Evolutionary conservation across 768 basidiomycete genomes (phyloP), one percentile per base, ranked within the genome.

Genomic region (Calocera viscosa): DNA sequence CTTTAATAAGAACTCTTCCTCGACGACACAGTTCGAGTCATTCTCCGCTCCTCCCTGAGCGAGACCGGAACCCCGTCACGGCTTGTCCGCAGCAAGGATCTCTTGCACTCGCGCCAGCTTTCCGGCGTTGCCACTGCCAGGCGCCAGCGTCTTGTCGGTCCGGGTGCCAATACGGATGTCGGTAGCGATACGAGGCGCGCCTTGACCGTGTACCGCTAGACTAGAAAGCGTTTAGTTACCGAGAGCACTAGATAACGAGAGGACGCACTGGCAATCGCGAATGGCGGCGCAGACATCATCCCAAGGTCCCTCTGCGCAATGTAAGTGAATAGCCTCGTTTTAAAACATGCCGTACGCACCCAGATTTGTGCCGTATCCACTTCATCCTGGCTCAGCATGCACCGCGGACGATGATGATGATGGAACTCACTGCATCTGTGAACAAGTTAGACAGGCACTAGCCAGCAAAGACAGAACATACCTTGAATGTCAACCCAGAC

Each of bases 91-190:
- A 3, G 73, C 72, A 28, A 98, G 76, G 43, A 96, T 90, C 60
- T 87, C 87, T 70, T 89, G 81, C 8, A 98, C 93, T 30, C 93
- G 83, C 64, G 80, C 79, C 17, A 96, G 83, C 74, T 98, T 97
- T 65, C 78, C 79, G 24, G 84, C 84, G 70, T 96, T 96, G 7
- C 88, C 92, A 49, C 83, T 79, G 3, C 87, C 88, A 0, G 81
- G 80, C 8, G 72, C 67, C 19, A 87, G 81, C 40, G 82, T 78
- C 68, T 86, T 83, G 76, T 94, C 85, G 26, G 83, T 81, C 53
- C 94, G 85, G 0, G 95, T 97, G 47, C 95, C 95, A 65, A 98
- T 94, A 30, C 95, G 87, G 68, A 97, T 89, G 77, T 98, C 94
- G 14, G 94, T 95, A 12, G 90, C 90, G 65, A 94, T 82, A 64